These are phyloP conservation scores for Nemania serpens DNA, from an alignment of 2,329 filamentous ascomycete genomes.

Conservation along the genomic window DNA sequence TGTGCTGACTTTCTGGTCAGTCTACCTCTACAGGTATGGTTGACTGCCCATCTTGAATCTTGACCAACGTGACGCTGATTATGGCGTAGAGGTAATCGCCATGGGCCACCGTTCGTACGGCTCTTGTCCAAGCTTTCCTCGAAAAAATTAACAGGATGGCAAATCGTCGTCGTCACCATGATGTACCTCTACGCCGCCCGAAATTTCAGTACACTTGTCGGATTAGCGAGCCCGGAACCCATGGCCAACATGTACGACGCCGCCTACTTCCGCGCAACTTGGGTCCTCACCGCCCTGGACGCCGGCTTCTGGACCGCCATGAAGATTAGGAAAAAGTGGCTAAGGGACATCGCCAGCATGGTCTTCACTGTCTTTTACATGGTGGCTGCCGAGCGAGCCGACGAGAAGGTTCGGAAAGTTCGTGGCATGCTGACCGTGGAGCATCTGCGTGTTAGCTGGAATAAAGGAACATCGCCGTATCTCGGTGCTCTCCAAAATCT, in stretches of 20 bases:
- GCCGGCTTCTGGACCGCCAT: slow-evolving; percentile 99
- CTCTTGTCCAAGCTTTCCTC: slow-evolving; percentile 73
- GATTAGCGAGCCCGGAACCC: slow-evolving; percentile 89
- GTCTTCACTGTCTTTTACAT: slow-evolving; percentile 90
- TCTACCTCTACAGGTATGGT: slow-evolving; percentile 73
- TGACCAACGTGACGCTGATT: slow-evolving; percentile 23
- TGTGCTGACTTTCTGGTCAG: slow-evolving; percentile 88
- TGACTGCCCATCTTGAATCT: neutral
- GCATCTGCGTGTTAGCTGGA: slow-evolving; percentile 91
- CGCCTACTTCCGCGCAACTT: slow-evolving; percentile 93
- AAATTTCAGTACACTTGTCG: slow-evolving; percentile 91
- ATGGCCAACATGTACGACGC: slow-evolving; percentile 92
- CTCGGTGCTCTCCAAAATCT: slow-evolving; percentile 73
- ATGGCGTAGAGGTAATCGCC: slow-evolving; percentile 71
- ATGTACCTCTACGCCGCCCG: slow-evolving; percentile 89
- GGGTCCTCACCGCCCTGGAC: slow-evolving; percentile 92
- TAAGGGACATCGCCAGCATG: slow-evolving; percentile 81
- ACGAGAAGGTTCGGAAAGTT: slow-evolving; percentile 94
- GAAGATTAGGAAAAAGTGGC: slow-evolving; percentile 78
- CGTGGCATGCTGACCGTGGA: slow-evolving; percentile 85
- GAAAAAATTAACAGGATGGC: slow-evolving; percentile 80
- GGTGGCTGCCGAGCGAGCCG: slow-evolving; percentile 88
- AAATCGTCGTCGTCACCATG: slow-evolving; percentile 83
- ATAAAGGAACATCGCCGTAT: slow-evolving; percentile 90
- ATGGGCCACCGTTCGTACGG: slow-evolving; percentile 82